Evolutionary conservation across 2,329 filamentous ascomycete genomes (phyloP), one percentile per base, ranked within the genome.

Genomic region (Verticillium nubilum): DNA sequence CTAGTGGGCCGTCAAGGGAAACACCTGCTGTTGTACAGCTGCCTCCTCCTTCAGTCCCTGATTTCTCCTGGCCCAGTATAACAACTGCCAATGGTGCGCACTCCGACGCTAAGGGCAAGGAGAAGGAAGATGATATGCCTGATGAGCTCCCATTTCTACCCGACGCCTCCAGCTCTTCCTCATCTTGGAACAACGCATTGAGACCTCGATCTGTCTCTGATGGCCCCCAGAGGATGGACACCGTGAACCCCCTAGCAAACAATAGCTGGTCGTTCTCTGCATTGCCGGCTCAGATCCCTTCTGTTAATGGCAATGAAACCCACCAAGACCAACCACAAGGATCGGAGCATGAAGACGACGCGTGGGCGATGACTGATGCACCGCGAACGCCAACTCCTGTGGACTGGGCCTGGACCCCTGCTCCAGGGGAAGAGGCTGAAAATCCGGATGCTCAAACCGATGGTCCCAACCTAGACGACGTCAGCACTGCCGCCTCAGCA

Each of bases 211-310:
- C 85, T 28, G 75, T 78, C 56, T 87, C 85, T 0, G 85, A 87
- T 65, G 84, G 84, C 0, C 82, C 82, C 4, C 75, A 74, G 52
- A 67, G 70, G 5, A 73, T 73, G 4, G 72, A 76, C 9, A 70
- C 71, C 2, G 72, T 80, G 58, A 81, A 85, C 56, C 80, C 81
- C 0, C 68, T 87, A 17, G 84, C 78, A 1, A 84, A 84, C 67
- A 86, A 86, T 62, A 87, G 74, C 64, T 88, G 85, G 86, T 80
- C 79, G 0, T 87, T 87, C 64, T 73, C 76, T 4, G 72, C 72
- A 26, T 62, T 83, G 7, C 70, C 74, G 23, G 56, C 66, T 12
- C 62, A 69, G 7, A 9, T 42, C 15, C 19, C 33, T 29, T 9
- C 15, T 15, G 23, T 26, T 26, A 10, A 17, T 6, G 54, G 9